Evolutionary conservation across 2,329 filamentous ascomycete genomes (phyloP), one percentile per base, ranked within the genome.

Genomic region (Colletotrichum melonis): DNA sequence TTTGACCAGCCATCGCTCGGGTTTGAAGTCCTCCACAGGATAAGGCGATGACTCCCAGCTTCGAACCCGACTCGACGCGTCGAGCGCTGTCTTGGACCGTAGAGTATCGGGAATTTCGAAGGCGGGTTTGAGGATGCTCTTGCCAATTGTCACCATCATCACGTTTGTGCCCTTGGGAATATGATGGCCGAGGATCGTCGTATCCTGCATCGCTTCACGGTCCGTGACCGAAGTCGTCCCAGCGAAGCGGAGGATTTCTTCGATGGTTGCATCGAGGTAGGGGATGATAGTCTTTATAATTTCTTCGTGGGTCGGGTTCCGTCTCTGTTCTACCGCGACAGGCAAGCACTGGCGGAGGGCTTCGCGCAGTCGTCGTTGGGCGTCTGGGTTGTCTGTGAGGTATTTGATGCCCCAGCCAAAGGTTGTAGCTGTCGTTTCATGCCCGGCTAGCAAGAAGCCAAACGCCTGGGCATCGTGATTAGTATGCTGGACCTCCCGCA

Each of bases 251-350:
- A 84, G 71, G 0, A 78, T 77, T 71, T 85, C 82, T 67, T 83
- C 79, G 19, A 84, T 69, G 8, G 81, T 77, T 4, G 82, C 82
- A 19, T 84, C 83, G 5, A 84, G 76, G 67, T 82, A 84, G 0
- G 80, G 80, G 2, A 82, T 64, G 14, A 12, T 63, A 0, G 75
- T 54, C 1, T 62, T 52, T 0, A 74, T 75, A 14, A 84, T 78
- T n/a, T 66, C 58, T 4, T 12, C 0, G 11, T 67, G 38, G 0
- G 49, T 63, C 5, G 72, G 64, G 6, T n/a, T 7, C 7, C 58
- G 64, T 2, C 11, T 28, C 19, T 59, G 52, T 0, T 55, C 22
- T 1, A 67, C 7, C 0, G 82, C 81, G 0, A 58, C 16, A 2
- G 54, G 9, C 5, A 71, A 56, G 4, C 14, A 19, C 5, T 28